Percentiles rank a stretch among this genome's conserved stretches.
These are phyloP conservation scores for Lenwebbia sp. DNA, from an alignment of 345 rosid species.

Conservation along the genomic window DNA sequence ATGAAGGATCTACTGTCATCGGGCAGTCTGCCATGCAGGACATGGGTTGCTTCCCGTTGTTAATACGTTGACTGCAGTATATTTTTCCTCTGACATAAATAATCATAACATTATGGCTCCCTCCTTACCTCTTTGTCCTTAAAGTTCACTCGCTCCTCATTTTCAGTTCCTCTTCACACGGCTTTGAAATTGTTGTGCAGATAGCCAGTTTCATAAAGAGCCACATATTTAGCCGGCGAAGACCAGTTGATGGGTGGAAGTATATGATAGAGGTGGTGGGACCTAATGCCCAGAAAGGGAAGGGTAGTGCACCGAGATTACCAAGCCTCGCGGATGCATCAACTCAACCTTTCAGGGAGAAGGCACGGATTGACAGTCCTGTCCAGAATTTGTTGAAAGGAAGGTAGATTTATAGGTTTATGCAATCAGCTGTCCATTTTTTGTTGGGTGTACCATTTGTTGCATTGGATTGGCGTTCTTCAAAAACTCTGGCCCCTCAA, in stretches of 20 bases:
- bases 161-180: neutral
- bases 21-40: neutral
- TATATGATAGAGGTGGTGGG: constrained; percentile 95
- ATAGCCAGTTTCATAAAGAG: constrained; percentile 93
- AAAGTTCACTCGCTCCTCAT: neutral
- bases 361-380: constrained; percentile 7
- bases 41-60: neutral
- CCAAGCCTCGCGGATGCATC: constrained; percentile 69
- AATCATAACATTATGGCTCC: neutral
- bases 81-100: neutral
- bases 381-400: constrained; percentile 18
- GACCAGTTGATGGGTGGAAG: constrained; percentile 96
- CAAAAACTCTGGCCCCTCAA: neutral
- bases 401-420: constrained; percentile 14
- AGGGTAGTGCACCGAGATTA: constrained; percentile 82
- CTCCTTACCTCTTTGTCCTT: neutral
- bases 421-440: neutral
- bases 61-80: neutral
- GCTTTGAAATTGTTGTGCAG: constrained; percentile 25
- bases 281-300: constrained; percentile 94
- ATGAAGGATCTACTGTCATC: neutral
- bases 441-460: neutral
- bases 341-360: constrained; percentile 76
- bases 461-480: neutral
- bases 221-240: constrained; percentile 89